Base-by-base conservation (phyloP, 306 rosid species). In the Delonix regia region DNA sequence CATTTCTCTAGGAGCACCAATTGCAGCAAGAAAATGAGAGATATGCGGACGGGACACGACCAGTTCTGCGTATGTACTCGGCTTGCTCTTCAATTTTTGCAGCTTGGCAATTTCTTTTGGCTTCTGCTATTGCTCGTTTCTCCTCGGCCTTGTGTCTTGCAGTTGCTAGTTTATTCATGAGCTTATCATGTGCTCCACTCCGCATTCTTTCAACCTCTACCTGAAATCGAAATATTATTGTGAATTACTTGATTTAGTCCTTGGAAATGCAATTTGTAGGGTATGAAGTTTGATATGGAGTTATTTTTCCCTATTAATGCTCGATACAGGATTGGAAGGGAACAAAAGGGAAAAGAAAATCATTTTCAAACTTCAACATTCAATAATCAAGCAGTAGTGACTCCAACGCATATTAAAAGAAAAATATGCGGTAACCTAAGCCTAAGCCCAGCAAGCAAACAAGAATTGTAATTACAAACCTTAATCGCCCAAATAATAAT, bases 81-180 rank as follows among this genome's bases (percentile, higher is more conserved):
- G 91, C 90, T 85, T 92, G 93, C 78, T 88, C 92, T 76, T 92
- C 99, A 1, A 97, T 87, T 86, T 84, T 92, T 27, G 88, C 85
- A 48, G 95, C 99, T 84, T 88, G 83, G 72, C 70, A 80, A 81
- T 85, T 89, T 87, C 88, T 89, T 86, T 86, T 86, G 41, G 92
- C 88, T 81, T 90, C 99, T 0, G 99, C 97, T 1, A 81, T 87
- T 38, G 92, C 97, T 87, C 93, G 86, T 80, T 90, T 94, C 77
- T 89, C 97, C 84, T 94, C 97, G n/a, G 99, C 97, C 80, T 86
- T 90, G 83, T 87, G 92, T 81, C 91, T 89, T 25, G 90, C 92
- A 27, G 87, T 82, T 25, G 99, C 97, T 63, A 94, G 72, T 83
- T 92, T 94, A 36, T 91, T 92, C 95, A 88, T 86, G 45, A 92